These are phyloP conservation scores for Zygosaccharomyces pseudorouxii DNA, from an alignment of 805 yeast species.

Conservation along the genomic window DNA sequence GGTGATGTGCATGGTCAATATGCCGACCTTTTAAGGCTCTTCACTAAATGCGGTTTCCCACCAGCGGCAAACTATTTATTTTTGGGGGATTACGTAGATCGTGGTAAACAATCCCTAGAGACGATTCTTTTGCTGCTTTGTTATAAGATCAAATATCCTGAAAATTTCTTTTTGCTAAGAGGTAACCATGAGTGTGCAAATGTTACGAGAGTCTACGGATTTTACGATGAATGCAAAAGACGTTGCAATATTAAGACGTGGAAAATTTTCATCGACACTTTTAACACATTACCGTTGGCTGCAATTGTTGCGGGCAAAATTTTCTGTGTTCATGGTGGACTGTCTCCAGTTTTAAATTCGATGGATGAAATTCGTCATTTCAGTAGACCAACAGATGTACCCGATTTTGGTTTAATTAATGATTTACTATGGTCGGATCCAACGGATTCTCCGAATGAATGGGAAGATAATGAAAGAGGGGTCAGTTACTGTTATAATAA, in stretches of 20 bases:
- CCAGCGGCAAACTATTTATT: conserved; percentile 89
- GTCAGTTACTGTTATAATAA: conserved; percentile 75
- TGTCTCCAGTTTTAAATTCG: conserved; percentile 64
- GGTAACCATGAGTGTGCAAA: conserved; percentile 98
- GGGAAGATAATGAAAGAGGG: conserved; percentile 83
- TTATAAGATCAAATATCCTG: conserved; percentile 94
- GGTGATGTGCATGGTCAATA: conserved; percentile 98
- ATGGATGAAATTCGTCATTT: conserved; percentile 67
- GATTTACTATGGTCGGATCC: conserved; percentile 86
- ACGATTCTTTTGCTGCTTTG: conserved; percentile 83
- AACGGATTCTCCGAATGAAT: conserved; percentile 49
- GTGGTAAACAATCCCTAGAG: conserved; percentile 94
- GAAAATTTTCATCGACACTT: conserved; percentile 91
- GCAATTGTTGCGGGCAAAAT: conserved; percentile 94
- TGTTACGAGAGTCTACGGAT: conserved; percentile 94
- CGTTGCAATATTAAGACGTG: conserved; percentile 88
- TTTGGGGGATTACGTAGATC: conserved; percentile 94
- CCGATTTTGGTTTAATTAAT: conserved; percentile 71
- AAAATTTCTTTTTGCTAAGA: conserved; percentile 84
- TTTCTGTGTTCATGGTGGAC: conserved; percentile 83
- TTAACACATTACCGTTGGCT: conserved; percentile 91
- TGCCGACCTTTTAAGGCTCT: conserved; percentile 82
- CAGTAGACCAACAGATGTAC: conserved; percentile 78
- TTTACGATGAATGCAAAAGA: conserved; percentile 96
- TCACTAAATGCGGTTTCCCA: conserved; percentile 96